Percentiles rank a stretch among this genome's conserved stretches.
Evolutionary conservation across 768 basidiomycete species (phyloP).

Genomic region (Boletus barrowsii): DNA sequence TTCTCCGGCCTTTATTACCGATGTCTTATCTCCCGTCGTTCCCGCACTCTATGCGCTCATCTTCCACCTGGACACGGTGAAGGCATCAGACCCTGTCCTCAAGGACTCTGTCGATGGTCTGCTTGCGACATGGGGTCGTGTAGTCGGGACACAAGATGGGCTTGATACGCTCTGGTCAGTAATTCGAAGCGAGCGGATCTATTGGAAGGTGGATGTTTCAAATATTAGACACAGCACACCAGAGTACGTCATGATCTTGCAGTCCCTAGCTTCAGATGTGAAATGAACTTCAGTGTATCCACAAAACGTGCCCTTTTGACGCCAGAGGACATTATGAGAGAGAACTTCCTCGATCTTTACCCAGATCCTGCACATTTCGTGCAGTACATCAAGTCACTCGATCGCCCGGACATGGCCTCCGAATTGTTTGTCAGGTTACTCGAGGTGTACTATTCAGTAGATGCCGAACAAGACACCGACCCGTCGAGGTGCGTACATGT

Average conservation of each 20-base stretch:
- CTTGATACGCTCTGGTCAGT: conserved; percentile 57
- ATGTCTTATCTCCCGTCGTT: conserved; percentile 66
- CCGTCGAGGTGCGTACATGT: conserved; percentile 21
- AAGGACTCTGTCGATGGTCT: conserved; percentile 59
- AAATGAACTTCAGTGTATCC: conserved; percentile 11
- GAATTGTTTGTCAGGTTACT: conserved; percentile 72
- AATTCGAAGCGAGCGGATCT: conserved; percentile 44
- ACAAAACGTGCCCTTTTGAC: conserved; percentile 45
- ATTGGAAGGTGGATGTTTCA: conserved; percentile 57
- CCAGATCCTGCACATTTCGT: conserved; percentile 77
- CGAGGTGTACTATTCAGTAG: conserved; percentile 54
- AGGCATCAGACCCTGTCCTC: conserved; percentile 61
- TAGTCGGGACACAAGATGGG: conserved; percentile 52
- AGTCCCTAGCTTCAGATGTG: not conserved
- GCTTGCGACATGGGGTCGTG: conserved; percentile 73
- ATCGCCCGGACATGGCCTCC: conserved; percentile 67
- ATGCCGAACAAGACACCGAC: conserved; percentile 17
- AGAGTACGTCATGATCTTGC: conserved; percentile 38
- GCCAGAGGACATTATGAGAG: conserved; percentile 38
- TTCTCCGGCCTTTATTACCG: conserved; percentile 61
- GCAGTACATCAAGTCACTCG: conserved; percentile 57
- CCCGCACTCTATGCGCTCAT: conserved; percentile 64
- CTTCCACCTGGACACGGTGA: conserved; percentile 49
- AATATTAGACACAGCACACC: conserved; percentile 42
- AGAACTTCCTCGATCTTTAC: conserved; percentile 61